Evolutionary conservation across 2,329 filamentous ascomycete species (phyloP).

Genomic region (Beauveria sp.): DNA sequence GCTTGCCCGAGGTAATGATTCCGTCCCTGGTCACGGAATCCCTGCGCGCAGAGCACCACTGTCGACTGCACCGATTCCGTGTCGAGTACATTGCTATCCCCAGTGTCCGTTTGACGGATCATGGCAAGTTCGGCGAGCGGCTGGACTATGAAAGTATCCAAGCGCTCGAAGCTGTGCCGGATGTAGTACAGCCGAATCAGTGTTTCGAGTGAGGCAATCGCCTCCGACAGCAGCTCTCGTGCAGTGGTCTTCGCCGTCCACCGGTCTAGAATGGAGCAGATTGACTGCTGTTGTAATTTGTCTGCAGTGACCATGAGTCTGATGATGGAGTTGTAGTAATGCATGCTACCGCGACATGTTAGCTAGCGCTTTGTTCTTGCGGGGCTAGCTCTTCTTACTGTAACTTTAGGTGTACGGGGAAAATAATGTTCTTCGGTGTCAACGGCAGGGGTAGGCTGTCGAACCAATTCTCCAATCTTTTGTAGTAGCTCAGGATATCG

Average conservation of each 20-base stretch:
- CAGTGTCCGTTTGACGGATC: neutral
- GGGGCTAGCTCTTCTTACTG: neutral
- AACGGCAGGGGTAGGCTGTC: slow-evolving; percentile 15
- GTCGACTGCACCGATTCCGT: neutral
- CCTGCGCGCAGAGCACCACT: neutral
- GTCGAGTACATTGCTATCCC: neutral
- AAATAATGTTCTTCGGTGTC: neutral
- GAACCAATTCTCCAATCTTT: slow-evolving; percentile 23
- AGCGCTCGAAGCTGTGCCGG: slow-evolving; percentile 16
- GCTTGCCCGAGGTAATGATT: neutral
- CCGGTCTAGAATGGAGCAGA: neutral
- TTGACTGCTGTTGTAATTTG: neutral
- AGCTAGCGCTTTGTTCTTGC: neutral
- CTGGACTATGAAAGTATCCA: neutral
- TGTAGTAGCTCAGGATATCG: slow-evolving; percentile 10
- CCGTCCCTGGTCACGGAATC: neutral
- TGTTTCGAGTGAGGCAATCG: neutral
- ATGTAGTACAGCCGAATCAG: slow-evolving; percentile 16
- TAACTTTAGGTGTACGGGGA: neutral
- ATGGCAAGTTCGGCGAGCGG: neutral
- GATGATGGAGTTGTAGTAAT: neutral
- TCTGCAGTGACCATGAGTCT: neutral
- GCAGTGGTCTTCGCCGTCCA: neutral
- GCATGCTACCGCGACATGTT: neutral
- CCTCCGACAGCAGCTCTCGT: neutral